Base-by-base conservation (phyloP, 305 asterid species). In the Fraxinus floribunda region DNA sequence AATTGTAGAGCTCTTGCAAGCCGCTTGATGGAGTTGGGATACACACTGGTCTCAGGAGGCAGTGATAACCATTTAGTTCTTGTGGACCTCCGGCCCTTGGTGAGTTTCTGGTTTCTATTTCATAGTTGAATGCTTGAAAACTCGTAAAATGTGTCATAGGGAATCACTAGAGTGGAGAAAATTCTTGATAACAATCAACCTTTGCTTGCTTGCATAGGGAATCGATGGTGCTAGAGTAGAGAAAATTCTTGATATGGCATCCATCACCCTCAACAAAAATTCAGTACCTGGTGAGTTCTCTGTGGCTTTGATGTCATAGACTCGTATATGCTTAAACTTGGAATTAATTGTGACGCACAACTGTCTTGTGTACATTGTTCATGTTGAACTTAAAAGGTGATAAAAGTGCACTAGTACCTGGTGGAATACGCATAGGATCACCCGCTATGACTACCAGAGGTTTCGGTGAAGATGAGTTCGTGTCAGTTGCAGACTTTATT, bases 391-490 rank as follows among this genome's bases (percentile, higher is more conserved):
- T 79, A 5, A 44, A 95, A 35, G 99, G 99, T 24, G 99, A 94
- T 87, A 96, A 90, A 88, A 96, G 98, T 62, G 97, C 99, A 44
- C 83, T 95, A 49, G 93, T 93, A 52, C 99, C 99, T 0, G 98
- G 98, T 84, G 99, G 99, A 80, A 93, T 96, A 76, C 97, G 98
- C n/a, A 90, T 94, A 26, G 99, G 99, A n/a, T 81, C 99, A 2
- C 97, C 98, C 34, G 99, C 97, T 62, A 92, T 96, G 99, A 96
- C 99, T 34, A 91, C 98, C 13, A 79, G 98, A 88, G 97, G 98
- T 83, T 94, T 96, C 49, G 68, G 85, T 0, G 98, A 93, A 81
- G 80, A 80, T 4, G 99, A 96, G 36, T 96, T 96, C 64, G 72
- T 86, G 29, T 49, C 87, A 30, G 91, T 90, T 70, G 98, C 98